Evolutionary conservation across 2,329 filamentous ascomycete genomes (phyloP).

Genomic region (Huntiella decipiens): DNA sequence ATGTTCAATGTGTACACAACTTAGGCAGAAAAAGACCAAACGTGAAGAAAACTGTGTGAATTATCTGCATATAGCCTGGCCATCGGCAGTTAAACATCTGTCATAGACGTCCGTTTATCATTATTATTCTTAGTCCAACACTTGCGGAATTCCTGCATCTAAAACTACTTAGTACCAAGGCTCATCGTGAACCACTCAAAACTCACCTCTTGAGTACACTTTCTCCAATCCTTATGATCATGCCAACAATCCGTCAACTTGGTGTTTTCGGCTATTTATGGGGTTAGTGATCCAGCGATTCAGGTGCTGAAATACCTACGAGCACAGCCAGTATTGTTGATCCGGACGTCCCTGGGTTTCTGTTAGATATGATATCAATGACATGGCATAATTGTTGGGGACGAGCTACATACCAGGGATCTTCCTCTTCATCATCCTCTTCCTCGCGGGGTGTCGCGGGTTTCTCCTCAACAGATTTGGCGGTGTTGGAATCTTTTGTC

Average conservation of each 20-base stretch:
- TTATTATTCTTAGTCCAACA: constrained; percentile 90
- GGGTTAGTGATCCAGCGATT: not conserved
- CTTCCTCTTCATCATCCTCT: constrained; percentile 66
- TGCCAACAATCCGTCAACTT: constrained; percentile 92
- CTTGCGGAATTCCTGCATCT: constrained; percentile 80
- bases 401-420: constrained; percentile 58
- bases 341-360: constrained; percentile 69
- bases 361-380: not conserved
- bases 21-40: not conserved
- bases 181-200: not conserved
- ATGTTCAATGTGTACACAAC: not conserved
- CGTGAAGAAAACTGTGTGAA: not conserved
- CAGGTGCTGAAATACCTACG: constrained; percentile 31
- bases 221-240: constrained; percentile 89
- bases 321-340: constrained; percentile 88
- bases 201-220: constrained; percentile 71
- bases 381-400: constrained; percentile 11
- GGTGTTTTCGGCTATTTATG: constrained; percentile 54
- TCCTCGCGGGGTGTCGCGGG: constrained; percentile 16
- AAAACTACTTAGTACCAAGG: not conserved
- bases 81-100: constrained; percentile 34
- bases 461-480: constrained; percentile 14
- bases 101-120: constrained; percentile 59
- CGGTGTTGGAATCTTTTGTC: not conserved
- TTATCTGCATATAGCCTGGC: not conserved